A percentile compares a stretch with the other conserved stretches of the same genome.
Evolutionary conservation across 257 asterid genomes (phyloP).

Genomic region (Ilex asprella): DNA sequence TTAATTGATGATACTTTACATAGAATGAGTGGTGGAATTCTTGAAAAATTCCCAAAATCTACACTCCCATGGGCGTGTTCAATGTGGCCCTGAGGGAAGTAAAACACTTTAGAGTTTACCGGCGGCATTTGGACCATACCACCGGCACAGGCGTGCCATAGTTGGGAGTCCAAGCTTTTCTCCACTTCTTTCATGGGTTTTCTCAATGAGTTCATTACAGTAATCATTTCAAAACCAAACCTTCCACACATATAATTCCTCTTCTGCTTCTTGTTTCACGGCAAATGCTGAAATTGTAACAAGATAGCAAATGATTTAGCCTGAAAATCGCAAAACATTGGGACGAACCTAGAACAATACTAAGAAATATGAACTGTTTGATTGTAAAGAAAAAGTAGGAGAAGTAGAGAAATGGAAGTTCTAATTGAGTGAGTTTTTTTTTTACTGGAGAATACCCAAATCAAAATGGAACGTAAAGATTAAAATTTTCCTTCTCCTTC

Average conservation of each 20-base stretch:
- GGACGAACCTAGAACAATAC: no score
- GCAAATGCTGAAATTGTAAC: slow-evolving; percentile 11
- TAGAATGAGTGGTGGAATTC: slow-evolving; percentile 43
- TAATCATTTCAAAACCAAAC: slow-evolving; percentile 34
- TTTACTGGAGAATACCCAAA: no score
- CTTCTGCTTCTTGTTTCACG: background rate
- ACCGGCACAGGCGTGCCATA: slow-evolving; percentile 94
- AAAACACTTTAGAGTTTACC: slow-evolving; percentile 45
- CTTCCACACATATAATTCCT: slow-evolving; percentile 6
- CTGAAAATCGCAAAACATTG: no score
- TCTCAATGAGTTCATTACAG: slow-evolving; percentile 45
- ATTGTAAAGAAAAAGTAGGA: no score
- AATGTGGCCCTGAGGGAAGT: slow-evolving; percentile 78
- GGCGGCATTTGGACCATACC: slow-evolving; percentile 75
- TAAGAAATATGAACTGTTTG: no score
- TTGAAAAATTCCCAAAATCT: slow-evolving; percentile 40
- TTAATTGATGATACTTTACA: slow-evolving; percentile 45
- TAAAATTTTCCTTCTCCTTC: no score
- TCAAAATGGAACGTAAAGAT: no score
- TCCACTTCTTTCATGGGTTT: slow-evolving; percentile 45
- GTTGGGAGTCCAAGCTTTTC: slow-evolving; percentile 55
- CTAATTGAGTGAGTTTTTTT: no score
- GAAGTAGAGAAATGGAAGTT: no score
- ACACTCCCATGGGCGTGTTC: slow-evolving; percentile 48
- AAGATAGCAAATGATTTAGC: no score